Conservation (phyloP, 179 eudicot species). For the Pouteria campechiana region DNA sequence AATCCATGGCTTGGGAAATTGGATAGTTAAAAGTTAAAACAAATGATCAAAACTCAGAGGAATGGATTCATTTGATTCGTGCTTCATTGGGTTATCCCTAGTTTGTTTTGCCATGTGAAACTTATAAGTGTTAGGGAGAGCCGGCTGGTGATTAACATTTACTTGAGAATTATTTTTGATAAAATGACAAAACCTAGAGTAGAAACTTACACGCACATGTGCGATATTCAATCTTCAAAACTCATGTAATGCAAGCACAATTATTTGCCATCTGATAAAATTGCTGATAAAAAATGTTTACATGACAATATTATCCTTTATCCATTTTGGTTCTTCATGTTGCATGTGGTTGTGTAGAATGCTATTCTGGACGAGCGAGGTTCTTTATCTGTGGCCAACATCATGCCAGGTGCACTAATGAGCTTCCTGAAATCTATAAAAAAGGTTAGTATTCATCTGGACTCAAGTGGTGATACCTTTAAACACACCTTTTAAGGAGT, state of each 20-base stretch:
- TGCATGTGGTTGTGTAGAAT: slow-evolving; percentile 37
- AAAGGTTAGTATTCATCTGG: slow-evolving; percentile 39
- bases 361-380: slow-evolving; percentile 76
- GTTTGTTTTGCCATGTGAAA: too few species aligned
- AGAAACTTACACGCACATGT: too few species aligned
- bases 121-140: too few species aligned
- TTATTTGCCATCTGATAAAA: background rate
- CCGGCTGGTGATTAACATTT: too few species aligned
- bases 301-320: background rate
- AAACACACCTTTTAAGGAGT: background rate
- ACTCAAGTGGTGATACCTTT: background rate
- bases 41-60: too few species aligned
- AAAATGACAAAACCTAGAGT: too few species aligned
- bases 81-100: too few species aligned
- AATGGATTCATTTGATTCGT: too few species aligned
- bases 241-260: background rate
- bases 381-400: slow-evolving; percentile 76
- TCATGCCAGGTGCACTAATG: slow-evolving; percentile 70
- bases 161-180: too few species aligned
- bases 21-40: too few species aligned
- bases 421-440: slow-evolving; percentile 43
- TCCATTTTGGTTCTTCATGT: background rate
- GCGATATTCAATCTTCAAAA: too few species aligned
- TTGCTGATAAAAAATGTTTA: background rate
- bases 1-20: too few species aligned